Base-by-base conservation (phyloP, 306 rosid species). In the Inga leiocalycina region DNA sequence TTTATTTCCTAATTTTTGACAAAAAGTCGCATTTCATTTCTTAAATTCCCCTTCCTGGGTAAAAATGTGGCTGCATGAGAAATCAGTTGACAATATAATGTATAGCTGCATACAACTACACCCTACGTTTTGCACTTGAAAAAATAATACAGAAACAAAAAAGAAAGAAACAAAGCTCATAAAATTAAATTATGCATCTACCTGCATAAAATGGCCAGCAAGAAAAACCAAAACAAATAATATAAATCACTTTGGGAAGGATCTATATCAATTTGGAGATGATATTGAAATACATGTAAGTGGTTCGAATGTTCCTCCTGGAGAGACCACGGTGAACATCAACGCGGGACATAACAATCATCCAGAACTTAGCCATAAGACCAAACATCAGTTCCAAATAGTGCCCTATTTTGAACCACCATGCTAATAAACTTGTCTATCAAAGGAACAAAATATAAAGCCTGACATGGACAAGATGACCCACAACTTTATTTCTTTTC, bases 401-500 rank as follows among this genome's bases (percentile, higher is more conserved):
- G 84, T 62, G 62, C 49, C 76, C 46, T 35, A 15, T 19, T 73
- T 72, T 51, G 80, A 51, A 78, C 61, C 52, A 37, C 77, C 82
- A 56, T 80, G 78, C 68, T 71, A 77, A 76, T 76, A 77, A 73
- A 30, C 51, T 54, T 76, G 75, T 57, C 82, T 49, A 57, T 71
- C 79, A 75, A 56, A 56, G 19, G 64, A 72, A 52, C 83, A 69
- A 71, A 43, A 48, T 32, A 76, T 57, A 75, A 65, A 82, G 80
- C 71, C 75, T 69, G 52, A 71, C 68, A 80, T 61, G 16, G 81
- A 48, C 76, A 75, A 74, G 59, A 22, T 37, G 71, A 79, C 79
- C 84, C 79, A 1, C 49, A 45, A 22, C 51, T 72, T 81, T 86
- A 75, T 90, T 86, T 87, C 86, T 93, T 88, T 69, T 88, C 94